Conservation (phyloP, 495 filamentous ascomycete genomes). For the Pyronema domesticum region DNA sequence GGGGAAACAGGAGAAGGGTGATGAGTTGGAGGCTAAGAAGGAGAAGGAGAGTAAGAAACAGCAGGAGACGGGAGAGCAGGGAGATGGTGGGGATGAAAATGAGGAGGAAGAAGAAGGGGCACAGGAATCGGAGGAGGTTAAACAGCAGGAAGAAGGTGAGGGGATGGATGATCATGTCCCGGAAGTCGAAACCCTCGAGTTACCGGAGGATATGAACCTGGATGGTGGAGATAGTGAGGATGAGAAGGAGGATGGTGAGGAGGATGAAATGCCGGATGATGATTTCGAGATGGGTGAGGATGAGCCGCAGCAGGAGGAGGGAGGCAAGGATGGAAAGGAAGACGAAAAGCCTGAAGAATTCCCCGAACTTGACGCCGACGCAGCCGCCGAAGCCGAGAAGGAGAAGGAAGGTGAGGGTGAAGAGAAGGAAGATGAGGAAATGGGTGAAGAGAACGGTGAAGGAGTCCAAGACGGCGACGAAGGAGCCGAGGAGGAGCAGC, state of each 20-base stretch:
- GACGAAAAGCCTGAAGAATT: conserved; percentile 31
- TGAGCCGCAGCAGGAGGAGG: conserved; percentile 28
- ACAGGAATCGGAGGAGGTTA: conserved; percentile 42
- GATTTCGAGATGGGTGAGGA: conserved; percentile 60
- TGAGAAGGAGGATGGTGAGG: conserved; percentile 49
- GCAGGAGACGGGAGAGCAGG: conserved; percentile 30
- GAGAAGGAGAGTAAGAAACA: conserved; percentile 32
- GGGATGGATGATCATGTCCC: conserved; percentile 53
- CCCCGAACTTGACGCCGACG: conserved; percentile 13
- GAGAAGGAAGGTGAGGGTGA: conserved; percentile 17
- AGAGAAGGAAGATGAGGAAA: conserved; percentile 22
- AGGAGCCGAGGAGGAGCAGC: conserved; percentile 29
- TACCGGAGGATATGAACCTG: conserved; percentile 55
- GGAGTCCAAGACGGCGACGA: conserved; percentile 30
- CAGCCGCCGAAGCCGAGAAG: conserved; percentile 10
- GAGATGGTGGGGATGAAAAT: conserved; percentile 33
- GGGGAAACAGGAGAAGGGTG: conserved; percentile 46
- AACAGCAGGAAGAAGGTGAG: conserved; percentile 41
- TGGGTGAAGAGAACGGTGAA: conserved; percentile 29
- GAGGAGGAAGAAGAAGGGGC: conserved; percentile 40
- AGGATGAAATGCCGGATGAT: conserved; percentile 27
- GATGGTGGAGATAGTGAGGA: conserved; percentile 46
- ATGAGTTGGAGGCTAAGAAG: conserved; percentile 43
- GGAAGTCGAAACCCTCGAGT: conserved; percentile 46
- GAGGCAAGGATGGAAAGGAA: conserved; percentile 40